These are phyloP conservation scores for Tuber aestivum DNA, from an alignment of 495 filamentous ascomycete species.

Conservation along the genomic window DNA sequence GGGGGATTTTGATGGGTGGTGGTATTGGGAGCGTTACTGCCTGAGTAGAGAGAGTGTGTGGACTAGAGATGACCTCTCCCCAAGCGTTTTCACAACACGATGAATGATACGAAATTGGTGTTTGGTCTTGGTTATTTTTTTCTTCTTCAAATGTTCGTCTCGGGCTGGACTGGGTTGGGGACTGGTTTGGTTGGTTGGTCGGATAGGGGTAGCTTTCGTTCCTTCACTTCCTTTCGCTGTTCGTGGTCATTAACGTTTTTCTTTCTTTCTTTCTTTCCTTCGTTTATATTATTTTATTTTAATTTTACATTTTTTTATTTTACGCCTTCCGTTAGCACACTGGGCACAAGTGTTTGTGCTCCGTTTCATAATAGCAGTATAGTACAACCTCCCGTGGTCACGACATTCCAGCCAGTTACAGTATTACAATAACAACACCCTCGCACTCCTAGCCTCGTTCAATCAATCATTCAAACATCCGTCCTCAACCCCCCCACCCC, in stretches of 20 bases:
- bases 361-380: background rate
- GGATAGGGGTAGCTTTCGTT: background rate
- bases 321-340: background rate
- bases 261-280: constrained; percentile 6
- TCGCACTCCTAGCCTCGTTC: background rate
- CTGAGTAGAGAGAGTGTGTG: constrained; percentile 4
- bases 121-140: constrained; percentile 13
- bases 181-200: background rate
- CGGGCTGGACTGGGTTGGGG: constrained; percentile 1
- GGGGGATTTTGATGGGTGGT: background rate
- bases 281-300: background rate
- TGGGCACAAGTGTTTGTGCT: background rate
- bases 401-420: background rate
- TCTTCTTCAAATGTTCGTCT: constrained; percentile 5
- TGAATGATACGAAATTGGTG: constrained; percentile 12
- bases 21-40: background rate
- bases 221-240: constrained; percentile 7
- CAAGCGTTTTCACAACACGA: background rate
- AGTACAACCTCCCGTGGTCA: background rate
- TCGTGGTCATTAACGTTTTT: constrained; percentile 8
- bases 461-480: background rate
- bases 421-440: background rate
- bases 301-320: background rate
- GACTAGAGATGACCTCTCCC: background rate
- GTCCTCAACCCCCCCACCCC: constrained; percentile 11